Percentiles rank a stretch among this genome's conserved stretches.
Evolutionary conservation across 2,329 filamentous ascomycete genomes (phyloP).

Genomic region (Hypoxylon sp.): DNA sequence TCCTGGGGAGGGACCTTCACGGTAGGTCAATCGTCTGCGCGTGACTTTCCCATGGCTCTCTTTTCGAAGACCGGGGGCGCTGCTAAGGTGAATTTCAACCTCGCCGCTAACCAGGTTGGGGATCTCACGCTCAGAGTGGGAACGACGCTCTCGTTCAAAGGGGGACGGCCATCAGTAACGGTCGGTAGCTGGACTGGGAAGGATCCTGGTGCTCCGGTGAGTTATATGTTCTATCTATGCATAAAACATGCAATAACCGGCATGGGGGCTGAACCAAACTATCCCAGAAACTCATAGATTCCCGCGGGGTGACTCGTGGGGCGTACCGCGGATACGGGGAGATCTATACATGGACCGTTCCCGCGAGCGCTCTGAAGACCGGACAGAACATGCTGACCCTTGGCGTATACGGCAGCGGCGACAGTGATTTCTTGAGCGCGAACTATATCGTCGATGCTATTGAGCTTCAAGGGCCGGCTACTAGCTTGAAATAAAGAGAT

Average conservation of each 20-base stretch:
- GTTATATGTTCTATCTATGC: not conserved
- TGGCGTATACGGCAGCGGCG: constrained; percentile 28
- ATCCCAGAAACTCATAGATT: constrained; percentile 30
- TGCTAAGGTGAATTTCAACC: constrained; percentile 27
- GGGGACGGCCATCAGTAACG: constrained; percentile 26
- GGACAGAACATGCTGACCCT: constrained; percentile 28
- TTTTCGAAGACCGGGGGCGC: constrained; percentile 32
- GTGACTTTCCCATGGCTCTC: constrained; percentile 32
- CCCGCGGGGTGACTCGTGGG: constrained; percentile 29
- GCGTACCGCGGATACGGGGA: constrained; percentile 31
- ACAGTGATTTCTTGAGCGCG: constrained; percentile 27
- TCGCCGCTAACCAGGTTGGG: constrained; percentile 20
- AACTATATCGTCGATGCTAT: constrained; percentile 31
- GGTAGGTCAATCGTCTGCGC: constrained; percentile 22
- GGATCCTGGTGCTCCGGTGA: constrained; percentile 31
- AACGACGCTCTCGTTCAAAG: constrained; percentile 33
- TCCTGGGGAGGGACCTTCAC: constrained; percentile 30
- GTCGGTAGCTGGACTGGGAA: constrained; percentile 32
- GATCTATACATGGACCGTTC: constrained; percentile 27
- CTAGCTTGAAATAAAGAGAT: too few relatives aligned
- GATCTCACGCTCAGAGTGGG: constrained; percentile 30
- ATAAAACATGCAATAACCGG: not conserved
- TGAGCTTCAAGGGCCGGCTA: constrained; percentile 28
- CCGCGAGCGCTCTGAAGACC: constrained; percentile 25
- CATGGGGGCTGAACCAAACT: not conserved